Evolutionary conservation across 2,329 filamentous ascomycete genomes (phyloP).

Genomic region (Nakataea oryzae): DNA sequence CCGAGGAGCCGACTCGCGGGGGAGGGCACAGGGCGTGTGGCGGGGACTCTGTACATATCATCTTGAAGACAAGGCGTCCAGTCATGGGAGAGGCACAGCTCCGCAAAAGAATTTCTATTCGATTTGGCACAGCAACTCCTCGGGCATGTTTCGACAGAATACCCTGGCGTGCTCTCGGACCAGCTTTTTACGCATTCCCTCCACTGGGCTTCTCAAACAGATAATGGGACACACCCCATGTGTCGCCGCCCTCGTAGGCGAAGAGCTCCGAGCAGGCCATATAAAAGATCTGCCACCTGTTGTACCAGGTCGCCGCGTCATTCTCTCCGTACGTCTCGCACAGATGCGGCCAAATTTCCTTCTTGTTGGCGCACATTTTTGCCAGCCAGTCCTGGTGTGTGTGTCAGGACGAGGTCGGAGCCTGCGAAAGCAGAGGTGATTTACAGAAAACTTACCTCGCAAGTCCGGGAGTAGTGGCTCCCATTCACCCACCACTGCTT

Average conservation of each 20-base stretch:
- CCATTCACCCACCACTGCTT: slow-evolving; percentile 65
- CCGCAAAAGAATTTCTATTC: neutral
- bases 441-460: slow-evolving; percentile 38
- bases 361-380: slow-evolving; percentile 48
- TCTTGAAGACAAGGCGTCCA: neutral
- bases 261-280: slow-evolving; percentile 63
- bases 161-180: neutral
- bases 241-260: slow-evolving; percentile 53
- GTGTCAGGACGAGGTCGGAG: neutral
- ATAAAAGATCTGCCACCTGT: slow-evolving; percentile 64
- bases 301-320: slow-evolving; percentile 51
- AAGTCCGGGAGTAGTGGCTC: slow-evolving; percentile 57
- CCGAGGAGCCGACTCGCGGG: too few species aligned
- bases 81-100: neutral
- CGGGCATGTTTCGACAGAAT: too few species aligned
- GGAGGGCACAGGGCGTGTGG: neutral
- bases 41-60: neutral
- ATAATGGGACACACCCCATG: slow-evolving; percentile 58
- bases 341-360: slow-evolving; percentile 52
- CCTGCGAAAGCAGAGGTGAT: neutral
- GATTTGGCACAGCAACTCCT: too few species aligned
- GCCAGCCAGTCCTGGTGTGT: slow-evolving; percentile 44
- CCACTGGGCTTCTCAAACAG: slow-evolving; percentile 47
- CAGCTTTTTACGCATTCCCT: neutral
- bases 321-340: slow-evolving; percentile 54